phyloP scores from a whole-genome alignment of 2,329 filamentous ascomycete genomes.

The Orbilia ellipsospora region DNA sequence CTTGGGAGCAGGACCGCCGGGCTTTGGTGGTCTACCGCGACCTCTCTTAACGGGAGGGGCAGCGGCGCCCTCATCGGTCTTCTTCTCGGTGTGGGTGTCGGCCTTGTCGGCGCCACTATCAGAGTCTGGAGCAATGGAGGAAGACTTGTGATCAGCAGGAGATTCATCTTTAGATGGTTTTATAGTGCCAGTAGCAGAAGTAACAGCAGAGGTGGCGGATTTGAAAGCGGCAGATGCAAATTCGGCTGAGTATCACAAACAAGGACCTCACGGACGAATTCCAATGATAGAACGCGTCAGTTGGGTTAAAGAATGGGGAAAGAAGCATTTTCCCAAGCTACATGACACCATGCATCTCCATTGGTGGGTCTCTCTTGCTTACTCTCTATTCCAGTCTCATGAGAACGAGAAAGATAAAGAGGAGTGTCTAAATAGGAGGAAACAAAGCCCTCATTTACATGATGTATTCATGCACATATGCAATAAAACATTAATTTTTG shows the following conservation, averaged over 20 bases:
- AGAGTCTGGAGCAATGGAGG: slow-evolving; percentile 43
- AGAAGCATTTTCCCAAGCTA: no score
- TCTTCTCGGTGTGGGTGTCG: slow-evolving; percentile 17
- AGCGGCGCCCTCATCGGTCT: neutral
- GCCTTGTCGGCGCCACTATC: slow-evolving; percentile 45
- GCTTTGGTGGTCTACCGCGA: slow-evolving; percentile 53
- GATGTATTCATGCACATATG: neutral
- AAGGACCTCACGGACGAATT: slow-evolving; percentile 6
- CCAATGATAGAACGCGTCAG: slow-evolving; percentile 49
- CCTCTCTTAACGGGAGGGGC: slow-evolving; percentile 42
- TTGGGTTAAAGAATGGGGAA: slow-evolving; percentile 7
- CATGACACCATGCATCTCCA: no score
- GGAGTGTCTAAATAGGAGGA: no score
- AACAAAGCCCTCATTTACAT: no score
- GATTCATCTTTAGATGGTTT: slow-evolving; percentile 32
- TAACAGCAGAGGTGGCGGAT: slow-evolving; percentile 50
- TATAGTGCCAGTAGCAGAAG: slow-evolving; percentile 21
- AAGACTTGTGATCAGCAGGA: slow-evolving; percentile 45
- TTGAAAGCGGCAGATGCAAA: slow-evolving; percentile 53
- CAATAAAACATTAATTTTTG: neutral
- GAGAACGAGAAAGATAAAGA: no score
- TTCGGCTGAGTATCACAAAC: slow-evolving; percentile 17
- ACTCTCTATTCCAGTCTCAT: no score
- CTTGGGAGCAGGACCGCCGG: slow-evolving; percentile 49
- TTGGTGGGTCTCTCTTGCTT: no score